phyloP scores from a whole-genome alignment of 805 yeast genomes.

The Helenozyma rhizophorensis region DNA sequence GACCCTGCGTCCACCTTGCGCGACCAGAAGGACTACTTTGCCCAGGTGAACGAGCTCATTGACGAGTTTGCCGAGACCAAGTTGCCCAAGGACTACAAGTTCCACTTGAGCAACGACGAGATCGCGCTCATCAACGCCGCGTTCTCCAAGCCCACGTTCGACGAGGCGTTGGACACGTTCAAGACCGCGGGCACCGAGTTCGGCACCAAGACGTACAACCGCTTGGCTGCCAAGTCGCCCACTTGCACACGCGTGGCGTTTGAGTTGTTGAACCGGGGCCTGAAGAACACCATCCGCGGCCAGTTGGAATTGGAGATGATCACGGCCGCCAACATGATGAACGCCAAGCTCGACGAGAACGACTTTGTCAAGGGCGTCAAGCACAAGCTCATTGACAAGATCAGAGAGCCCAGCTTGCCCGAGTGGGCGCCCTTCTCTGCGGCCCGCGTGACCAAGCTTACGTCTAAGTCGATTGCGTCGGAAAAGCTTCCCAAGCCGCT shows the following conservation, averaged over 20 bases:
- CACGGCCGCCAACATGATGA: constrained; percentile 69
- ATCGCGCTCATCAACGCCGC: constrained; percentile 63
- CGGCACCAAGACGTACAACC: constrained; percentile 54
- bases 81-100: constrained; percentile 58
- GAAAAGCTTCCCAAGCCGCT: constrained; percentile 24
- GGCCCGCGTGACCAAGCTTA: constrained; percentile 17
- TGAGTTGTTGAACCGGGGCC: constrained; percentile 61
- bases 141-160: constrained; percentile 52
- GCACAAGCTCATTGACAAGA: constrained; percentile 58
- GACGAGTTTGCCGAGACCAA: constrained; percentile 70
- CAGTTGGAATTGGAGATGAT: constrained; percentile 71
- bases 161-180: constrained; percentile 53
- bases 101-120: constrained; percentile 52
- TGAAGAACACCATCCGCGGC: constrained; percentile 51
- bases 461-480: constrained; percentile 16
- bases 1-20: constrained; percentile 17
- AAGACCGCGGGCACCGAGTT: constrained; percentile 56
- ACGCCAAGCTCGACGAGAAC: constrained; percentile 44
- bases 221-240: constrained; percentile 64
- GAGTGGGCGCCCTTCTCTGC: constrained; percentile 37
- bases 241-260: constrained; percentile 73
- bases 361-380: constrained; percentile 71
- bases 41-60: constrained; percentile 64
- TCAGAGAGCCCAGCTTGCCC: constrained; percentile 47
- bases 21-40: constrained; percentile 38